Conservation (phyloP, 495 filamentous ascomycete genomes). For the Tuber umbilicatum region DNA sequence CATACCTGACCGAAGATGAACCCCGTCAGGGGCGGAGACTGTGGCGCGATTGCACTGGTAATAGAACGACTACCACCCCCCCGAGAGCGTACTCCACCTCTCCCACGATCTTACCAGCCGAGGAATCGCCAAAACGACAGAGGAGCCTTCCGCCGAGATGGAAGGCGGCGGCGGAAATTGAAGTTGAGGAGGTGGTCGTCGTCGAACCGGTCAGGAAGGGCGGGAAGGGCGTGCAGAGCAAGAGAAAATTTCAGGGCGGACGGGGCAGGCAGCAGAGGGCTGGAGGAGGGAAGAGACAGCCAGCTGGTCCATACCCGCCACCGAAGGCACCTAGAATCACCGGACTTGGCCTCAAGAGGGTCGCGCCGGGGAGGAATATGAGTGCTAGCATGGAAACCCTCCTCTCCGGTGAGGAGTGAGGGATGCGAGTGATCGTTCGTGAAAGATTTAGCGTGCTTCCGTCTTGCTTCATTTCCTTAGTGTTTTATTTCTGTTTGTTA, state of each 20-base stretch:
- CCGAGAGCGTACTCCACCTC: constrained; percentile 36
- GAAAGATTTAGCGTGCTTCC: constrained; percentile 9
- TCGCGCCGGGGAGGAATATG: constrained; percentile 20
- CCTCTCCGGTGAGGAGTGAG: constrained; percentile 39
- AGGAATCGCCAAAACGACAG: constrained; percentile 28
- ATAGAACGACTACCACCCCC: constrained; percentile 39
- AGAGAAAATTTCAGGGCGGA: constrained; percentile 26
- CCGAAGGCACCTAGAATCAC: neutral
- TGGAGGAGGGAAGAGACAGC: constrained; percentile 26
- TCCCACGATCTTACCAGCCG: constrained; percentile 31
- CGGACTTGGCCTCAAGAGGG: neutral
- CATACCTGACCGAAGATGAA: constrained; percentile 20
- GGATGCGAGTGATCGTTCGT: constrained; percentile 27
- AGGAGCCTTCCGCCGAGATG: constrained; percentile 27
- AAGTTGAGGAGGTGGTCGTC: constrained; percentile 25
- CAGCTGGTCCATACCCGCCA: constrained; percentile 12
- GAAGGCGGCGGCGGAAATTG: constrained; percentile 29
- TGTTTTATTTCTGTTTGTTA: constrained; percentile 19
- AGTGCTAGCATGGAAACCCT: constrained; percentile 41
- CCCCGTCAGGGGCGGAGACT: constrained; percentile 31
- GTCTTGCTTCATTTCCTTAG: constrained; percentile 5
- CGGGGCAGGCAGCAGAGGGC: constrained; percentile 23
- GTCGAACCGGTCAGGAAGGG: constrained; percentile 31
- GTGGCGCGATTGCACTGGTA: constrained; percentile 35
- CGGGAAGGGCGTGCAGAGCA: constrained; percentile 32